Percentiles rank a stretch among this genome's conserved stretches.
Conservation (phyloP, 768 basidiomycete genomes). For the Russula foetens region DNA sequence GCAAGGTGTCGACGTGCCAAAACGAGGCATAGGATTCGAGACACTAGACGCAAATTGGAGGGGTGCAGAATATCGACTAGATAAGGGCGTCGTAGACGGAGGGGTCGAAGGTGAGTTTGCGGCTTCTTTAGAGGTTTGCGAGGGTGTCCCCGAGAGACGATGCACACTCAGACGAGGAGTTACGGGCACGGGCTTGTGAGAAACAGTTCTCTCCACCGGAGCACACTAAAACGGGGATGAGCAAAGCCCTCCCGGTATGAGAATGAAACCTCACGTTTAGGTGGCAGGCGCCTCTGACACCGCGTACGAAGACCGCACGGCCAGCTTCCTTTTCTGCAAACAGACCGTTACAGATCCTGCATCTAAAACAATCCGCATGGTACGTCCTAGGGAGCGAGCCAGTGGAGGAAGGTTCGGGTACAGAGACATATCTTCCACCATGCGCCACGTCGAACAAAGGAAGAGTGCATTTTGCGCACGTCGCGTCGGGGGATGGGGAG, state of each 20-base stretch:
- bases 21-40: conserved; percentile 37
- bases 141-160: conserved; percentile 7
- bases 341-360: conserved; percentile 50
- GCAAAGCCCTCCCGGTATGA: not conserved
- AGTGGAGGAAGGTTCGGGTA: conserved; percentile 41
- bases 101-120: conserved; percentile 21
- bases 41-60: conserved; percentile 32
- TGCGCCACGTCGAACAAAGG: conserved; percentile 49
- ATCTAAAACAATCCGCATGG: conserved; percentile 72
- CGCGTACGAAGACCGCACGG: conserved; percentile 63
- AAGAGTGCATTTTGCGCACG: conserved; percentile 53
- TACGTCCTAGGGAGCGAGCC: conserved; percentile 49
- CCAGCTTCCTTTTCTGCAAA: conserved; percentile 58
- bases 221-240: conserved; percentile 33
- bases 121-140: conserved; percentile 5
- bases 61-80: conserved; percentile 35
- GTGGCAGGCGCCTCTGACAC: conserved; percentile 60
- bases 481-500: conserved; percentile 30
- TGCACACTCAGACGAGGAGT: conserved; percentile 3
- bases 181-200: conserved; percentile 22
- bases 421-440: conserved; percentile 62
- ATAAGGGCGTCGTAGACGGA: conserved; percentile 24
- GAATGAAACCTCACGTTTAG: conserved; percentile 38
- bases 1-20: conserved; percentile 54
- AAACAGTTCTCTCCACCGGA: conserved; percentile 36